Percentiles rank a stretch among this genome's conserved stretches.
Conservation (phyloP, 352 stramenopile genomes). For the Pelagophyceae sp. region DNA sequence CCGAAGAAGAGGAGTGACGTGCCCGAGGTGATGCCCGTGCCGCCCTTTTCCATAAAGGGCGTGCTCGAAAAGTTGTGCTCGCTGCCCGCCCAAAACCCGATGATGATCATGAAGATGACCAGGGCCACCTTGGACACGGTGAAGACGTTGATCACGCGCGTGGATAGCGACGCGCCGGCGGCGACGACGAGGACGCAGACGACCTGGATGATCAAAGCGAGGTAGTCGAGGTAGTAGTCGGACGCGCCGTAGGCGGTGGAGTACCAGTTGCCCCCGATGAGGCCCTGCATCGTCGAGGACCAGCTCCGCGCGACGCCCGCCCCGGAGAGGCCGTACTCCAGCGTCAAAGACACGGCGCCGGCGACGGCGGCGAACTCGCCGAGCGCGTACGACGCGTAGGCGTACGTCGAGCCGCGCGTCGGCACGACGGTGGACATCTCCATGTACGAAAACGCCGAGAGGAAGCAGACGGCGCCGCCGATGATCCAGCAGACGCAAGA, state of each 20-base stretch:
- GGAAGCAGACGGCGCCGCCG: conserved; percentile 59
- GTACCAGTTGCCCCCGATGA: conserved; percentile 19
- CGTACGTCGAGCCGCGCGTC: conserved; percentile 75
- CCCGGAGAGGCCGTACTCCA: conserved; percentile 78
- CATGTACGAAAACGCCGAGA: conserved; percentile 72
- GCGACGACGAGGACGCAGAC: conserved; percentile 52
- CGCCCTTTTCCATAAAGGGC: neutral
- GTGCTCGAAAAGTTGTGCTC: conserved; percentile 15
- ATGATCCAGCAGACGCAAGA: conserved; percentile 67
- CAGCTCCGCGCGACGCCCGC: conserved; percentile 62
- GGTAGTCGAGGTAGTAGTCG: conserved; percentile 48
- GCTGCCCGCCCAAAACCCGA: conserved; percentile 44
- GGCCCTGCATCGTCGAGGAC: conserved; percentile 51
- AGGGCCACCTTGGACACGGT: conserved; percentile 59
- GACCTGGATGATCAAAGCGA: conserved; percentile 51
- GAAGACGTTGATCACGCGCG: conserved; percentile 63
- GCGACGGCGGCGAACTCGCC: conserved; percentile 79
- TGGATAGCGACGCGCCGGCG: conserved; percentile 58
- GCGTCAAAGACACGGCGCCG: conserved; percentile 62
- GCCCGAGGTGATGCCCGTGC: conserved; percentile 12
- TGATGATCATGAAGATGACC: conserved; percentile 66
- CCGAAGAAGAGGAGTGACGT: conserved; percentile 67
- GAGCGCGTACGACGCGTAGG: conserved; percentile 80
- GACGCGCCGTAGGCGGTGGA: conserved; percentile 9
- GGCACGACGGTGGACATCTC: conserved; percentile 72